Evolutionary conservation across 306 rosid genomes (phyloP).

Genomic region (Vigna angularis): DNA sequence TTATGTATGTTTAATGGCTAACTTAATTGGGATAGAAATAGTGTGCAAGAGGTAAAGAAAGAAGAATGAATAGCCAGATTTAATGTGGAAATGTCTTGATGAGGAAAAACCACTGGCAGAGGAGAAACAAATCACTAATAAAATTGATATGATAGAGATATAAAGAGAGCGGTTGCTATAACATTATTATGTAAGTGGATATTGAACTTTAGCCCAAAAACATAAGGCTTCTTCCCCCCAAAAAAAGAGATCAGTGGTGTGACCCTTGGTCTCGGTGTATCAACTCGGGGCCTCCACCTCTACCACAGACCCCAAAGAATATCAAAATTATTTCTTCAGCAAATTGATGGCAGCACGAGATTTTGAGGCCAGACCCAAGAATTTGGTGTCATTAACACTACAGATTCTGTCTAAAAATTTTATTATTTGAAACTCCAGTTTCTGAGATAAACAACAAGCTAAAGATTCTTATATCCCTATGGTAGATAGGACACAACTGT

Average conservation of each 20-base stretch:
- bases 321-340: background rate
- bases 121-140: background rate
- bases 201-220: background rate
- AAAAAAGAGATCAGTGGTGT: background rate
- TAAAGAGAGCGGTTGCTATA: background rate
- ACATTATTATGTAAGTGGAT: background rate
- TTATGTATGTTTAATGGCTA: background rate
- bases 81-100: background rate
- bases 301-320: background rate
- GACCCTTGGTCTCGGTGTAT: background rate
- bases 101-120: background rate
- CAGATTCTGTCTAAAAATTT: background rate
- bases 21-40: constrained; percentile 1
- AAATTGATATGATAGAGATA: background rate
- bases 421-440: background rate
- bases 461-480: constrained; percentile 4
- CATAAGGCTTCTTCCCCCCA: background rate
- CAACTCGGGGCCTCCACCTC: background rate
- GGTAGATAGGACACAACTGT: background rate
- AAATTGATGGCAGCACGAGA: background rate
- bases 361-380: background rate
- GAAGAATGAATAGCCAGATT: background rate
- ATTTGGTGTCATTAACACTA: background rate
- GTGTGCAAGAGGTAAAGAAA: background rate
- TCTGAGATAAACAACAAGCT: constrained; percentile 16